These are phyloP conservation scores for Metschnikowia gelsemii DNA, from an alignment of 805 yeast species.

Conservation along the genomic window DNA sequence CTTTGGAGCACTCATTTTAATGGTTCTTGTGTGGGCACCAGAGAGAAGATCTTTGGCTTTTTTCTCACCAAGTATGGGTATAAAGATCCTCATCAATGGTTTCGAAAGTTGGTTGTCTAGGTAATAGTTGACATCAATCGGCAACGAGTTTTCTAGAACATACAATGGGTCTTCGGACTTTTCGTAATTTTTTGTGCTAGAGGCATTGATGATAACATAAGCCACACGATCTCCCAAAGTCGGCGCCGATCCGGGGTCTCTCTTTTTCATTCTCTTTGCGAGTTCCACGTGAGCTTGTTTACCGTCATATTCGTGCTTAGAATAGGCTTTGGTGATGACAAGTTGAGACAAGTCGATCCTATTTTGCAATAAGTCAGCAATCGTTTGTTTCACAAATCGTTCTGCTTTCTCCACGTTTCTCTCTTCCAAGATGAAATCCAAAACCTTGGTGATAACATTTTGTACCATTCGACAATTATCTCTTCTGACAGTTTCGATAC, in stretches of 20 bases:
- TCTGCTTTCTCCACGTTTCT: constrained; percentile 86
- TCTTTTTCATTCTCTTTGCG: constrained; percentile 91
- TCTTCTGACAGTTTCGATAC: constrained; percentile 97
- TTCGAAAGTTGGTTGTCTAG: constrained; percentile 89
- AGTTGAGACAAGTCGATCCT: constrained; percentile 88
- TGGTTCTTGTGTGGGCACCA: constrained; percentile 82
- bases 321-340: constrained; percentile 89
- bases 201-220: constrained; percentile 80
- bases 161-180: constrained; percentile 96
- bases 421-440: constrained; percentile 81
- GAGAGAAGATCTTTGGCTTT: constrained; percentile 76
- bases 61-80: constrained; percentile 88
- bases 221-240: constrained; percentile 97
- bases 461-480: constrained; percentile 96
- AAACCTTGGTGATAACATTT: constrained; percentile 87
- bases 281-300: constrained; percentile 97
- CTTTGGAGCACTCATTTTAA: constrained; percentile 69
- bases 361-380: constrained; percentile 87
- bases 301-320: constrained; percentile 87
- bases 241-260: constrained; percentile 98
- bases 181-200: constrained; percentile 85
- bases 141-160: constrained; percentile 86
- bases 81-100: constrained; percentile 90
- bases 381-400: constrained; percentile 77
- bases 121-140: constrained; percentile 92